These are phyloP conservation scores for Boletellus deceptivus DNA, from an alignment of 1,284 basidiomycete genomes.

Conservation along the genomic window DNA sequence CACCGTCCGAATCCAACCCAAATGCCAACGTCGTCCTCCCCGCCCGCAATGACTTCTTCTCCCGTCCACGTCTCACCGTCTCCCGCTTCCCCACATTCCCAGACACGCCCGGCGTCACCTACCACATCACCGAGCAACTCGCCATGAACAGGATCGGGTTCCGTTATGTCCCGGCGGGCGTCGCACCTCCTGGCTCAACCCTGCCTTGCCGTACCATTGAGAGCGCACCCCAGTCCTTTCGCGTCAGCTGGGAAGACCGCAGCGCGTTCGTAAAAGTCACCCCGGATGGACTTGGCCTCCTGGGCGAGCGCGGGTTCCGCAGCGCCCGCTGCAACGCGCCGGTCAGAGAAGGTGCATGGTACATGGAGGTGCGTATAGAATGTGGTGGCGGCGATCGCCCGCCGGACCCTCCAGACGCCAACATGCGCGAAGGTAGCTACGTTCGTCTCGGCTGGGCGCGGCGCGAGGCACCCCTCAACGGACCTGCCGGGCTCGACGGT, in stretches of 20 bases:
- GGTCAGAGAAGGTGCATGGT: constrained; percentile 90
- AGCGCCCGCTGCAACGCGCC: constrained; percentile 89
- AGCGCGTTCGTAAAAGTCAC: constrained; percentile 79
- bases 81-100: constrained; percentile 70
- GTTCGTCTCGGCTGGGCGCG: constrained; percentile 91
- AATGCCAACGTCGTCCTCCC: constrained; percentile 47
- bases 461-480: constrained; percentile 89
- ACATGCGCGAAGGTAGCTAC: constrained; percentile 68
- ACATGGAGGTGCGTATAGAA: constrained; percentile 85
- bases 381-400: constrained; percentile 69
- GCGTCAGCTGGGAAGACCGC: constrained; percentile 87
- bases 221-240: constrained; percentile 60
- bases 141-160: constrained; percentile 75
- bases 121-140: constrained; percentile 64
- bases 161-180: constrained; percentile 80
- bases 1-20: constrained; percentile 39
- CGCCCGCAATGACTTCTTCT: constrained; percentile 60
- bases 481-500: constrained; percentile 89
- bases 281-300: constrained; percentile 73
- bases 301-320: constrained; percentile 88
- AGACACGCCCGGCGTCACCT: constrained; percentile 51
- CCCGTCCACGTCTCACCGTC: constrained; percentile 63
- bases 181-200: constrained; percentile 57
- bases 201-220: constrained; percentile 78
- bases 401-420: constrained; percentile 39